Conservation (phyloP, 305 asterid genomes). For the Solanum hybrid region DNA sequence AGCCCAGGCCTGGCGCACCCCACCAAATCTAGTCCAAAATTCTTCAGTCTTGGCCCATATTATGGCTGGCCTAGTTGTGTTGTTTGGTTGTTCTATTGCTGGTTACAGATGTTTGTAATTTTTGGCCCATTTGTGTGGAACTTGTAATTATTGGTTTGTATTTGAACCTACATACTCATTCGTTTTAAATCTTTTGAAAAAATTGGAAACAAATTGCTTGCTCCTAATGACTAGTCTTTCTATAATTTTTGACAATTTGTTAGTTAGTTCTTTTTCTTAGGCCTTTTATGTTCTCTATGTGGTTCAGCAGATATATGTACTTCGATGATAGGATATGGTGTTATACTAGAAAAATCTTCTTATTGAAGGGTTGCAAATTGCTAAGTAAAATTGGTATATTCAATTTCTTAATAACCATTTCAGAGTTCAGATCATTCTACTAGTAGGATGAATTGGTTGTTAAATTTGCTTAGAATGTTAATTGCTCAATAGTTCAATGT, state of each 20-base stretch:
- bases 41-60: fast-evolving
- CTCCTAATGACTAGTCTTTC: background rate
- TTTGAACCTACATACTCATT: no score
- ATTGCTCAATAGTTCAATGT: background rate
- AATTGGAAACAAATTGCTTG: background rate
- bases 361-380: background rate
- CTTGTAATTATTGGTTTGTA: background rate
- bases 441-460: background rate
- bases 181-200: no score
- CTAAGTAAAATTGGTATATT: background rate
- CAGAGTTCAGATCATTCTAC: background rate
- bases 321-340: background rate
- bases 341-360: background rate
- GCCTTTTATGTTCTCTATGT: no score
- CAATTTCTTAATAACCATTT: no score
- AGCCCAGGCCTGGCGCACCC: background rate
- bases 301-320: background rate
- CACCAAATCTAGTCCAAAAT: background rate
- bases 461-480: background rate
- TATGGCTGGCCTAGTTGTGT: no score
- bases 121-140: background rate
- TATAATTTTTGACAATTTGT: no score
- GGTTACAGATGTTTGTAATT: background rate
- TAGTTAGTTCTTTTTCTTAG: background rate
- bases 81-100: no score